Base-by-base conservation (phyloP, 331 rosid genomes). In the Arachis monticola region DNA sequence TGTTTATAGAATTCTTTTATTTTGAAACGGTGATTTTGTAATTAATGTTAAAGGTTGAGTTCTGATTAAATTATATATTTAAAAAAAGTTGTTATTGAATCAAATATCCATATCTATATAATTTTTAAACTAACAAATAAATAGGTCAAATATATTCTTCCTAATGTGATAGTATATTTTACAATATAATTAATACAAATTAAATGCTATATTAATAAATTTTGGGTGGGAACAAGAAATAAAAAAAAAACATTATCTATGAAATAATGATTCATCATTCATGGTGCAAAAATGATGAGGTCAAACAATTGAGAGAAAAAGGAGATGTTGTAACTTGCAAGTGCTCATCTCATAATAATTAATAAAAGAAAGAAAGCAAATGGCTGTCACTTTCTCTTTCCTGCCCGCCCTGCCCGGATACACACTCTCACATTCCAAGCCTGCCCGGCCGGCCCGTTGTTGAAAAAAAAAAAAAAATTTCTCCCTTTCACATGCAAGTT, bases 311-410 rank as follows among this genome's bases (percentile, higher is more conserved):
- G 82, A 11, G 71, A 56, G 47, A 75, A 75, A 77, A 79, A 76
- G 50, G 57, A 63, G 71, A 74, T 64, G 40, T 66, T 64, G 69
- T 32, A 48, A 64, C 41, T 42, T 13, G 74, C 71, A 72, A 83
- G 76, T 75, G 87, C 76, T 65, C 70, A 64, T 64, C 51, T 53
- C 64, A 44, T 52, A 50, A 50, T 50, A 50, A 9, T 35, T 5
- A 12, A 4, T 3, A 11, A 51, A 72, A 79, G 72, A 70, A 64
- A 55, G 72, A 72, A 74, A 46, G 69, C 41, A 83, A 79, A 83
- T 76, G 84, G 75, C 74, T 76, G 87, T 83, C 87, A 61, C 75
- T 83, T 80, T 83, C 87, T 83, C 87, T 80, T 82, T 80, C 87
- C 5, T 83, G 84, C 82, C 87, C 87, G 3, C 1, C 1, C 74